phyloP scores from a whole-genome alignment of 768 basidiomycete species.

The Floccularia luteovirens region DNA sequence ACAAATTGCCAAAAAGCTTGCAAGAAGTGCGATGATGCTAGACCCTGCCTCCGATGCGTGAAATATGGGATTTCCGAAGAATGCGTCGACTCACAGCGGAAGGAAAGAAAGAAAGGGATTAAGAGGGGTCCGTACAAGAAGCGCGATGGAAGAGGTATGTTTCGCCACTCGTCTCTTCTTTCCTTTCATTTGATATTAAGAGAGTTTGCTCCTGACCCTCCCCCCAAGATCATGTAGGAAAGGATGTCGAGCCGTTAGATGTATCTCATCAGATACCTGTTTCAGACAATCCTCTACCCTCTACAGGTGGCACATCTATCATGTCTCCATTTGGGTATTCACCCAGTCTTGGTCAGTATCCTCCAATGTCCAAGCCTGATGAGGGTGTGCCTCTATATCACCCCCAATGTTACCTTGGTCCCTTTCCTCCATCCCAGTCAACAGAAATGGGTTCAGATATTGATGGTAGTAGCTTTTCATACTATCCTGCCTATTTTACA shows the following conservation, averaged over 20 bases:
- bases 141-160: conserved; percentile 53
- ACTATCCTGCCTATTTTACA: conserved; percentile 1
- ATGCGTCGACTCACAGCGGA: conserved; percentile 86
- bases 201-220: no score
- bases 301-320: neutral
- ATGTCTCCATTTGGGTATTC: neutral
- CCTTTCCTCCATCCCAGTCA: neutral
- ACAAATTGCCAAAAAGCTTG: conserved; percentile 88
- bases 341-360: conserved; percentile 1
- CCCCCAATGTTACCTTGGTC: neutral
- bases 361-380: neutral
- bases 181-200: no score
- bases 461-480: neutral
- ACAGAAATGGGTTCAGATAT: neutral
- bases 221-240: neutral
- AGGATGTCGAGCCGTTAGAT: neutral
- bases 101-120: conserved; percentile 85
- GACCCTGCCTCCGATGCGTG: conserved; percentile 89
- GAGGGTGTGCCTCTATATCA: neutral
- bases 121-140: conserved; percentile 92
- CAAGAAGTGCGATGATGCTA: conserved; percentile 88
- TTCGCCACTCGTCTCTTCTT: neutral
- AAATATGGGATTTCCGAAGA: conserved; percentile 85
- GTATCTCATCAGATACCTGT: neutral
- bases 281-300: neutral